Conservation (phyloP, 371 early-diverging fungal genomes). For the Rhizopus arrhizus region DNA sequence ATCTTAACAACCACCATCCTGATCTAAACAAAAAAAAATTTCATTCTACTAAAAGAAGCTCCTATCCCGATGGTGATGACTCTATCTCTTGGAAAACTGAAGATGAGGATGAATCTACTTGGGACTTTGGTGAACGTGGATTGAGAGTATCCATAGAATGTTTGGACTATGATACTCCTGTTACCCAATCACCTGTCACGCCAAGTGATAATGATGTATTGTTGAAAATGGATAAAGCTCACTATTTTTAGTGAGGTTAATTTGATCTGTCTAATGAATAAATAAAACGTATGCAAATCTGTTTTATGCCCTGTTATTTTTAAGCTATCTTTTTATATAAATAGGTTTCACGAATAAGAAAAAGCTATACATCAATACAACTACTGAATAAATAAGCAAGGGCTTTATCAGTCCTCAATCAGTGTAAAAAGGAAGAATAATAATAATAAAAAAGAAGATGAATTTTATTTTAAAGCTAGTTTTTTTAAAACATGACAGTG, state of each 20-base stretch:
- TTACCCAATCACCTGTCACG: conserved; percentile 23
- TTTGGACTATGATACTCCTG: background rate
- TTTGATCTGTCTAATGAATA: too few relatives aligned
- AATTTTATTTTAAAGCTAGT: background rate
- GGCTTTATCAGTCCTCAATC: background rate
- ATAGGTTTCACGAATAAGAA: too few relatives aligned
- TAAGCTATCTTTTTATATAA: too few relatives aligned
- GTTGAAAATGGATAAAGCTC: too few relatives aligned
- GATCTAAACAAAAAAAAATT: conserved; percentile 19
- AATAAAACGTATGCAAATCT: too few relatives aligned
- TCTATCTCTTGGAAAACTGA: conserved; percentile 11
- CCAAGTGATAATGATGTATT: conserved; percentile 15
- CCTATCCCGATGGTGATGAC: conserved; percentile 17
- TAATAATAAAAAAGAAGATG: conserved; percentile 9
- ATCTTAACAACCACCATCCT: conserved; percentile 20
- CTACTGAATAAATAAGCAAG: too few relatives aligned
- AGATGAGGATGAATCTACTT: conserved; percentile 12
- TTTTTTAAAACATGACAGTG: conserved; percentile 66
- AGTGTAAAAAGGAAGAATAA: background rate
- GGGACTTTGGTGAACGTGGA: conserved; percentile 19
- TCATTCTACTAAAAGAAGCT: background rate
- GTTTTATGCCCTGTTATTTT: too few relatives aligned
- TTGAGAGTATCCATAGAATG: conserved; percentile 14
- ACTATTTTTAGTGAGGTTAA: too few relatives aligned
- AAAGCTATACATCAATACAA: too few relatives aligned